phyloP scores from a whole-genome alignment of 768 basidiomycete genomes.

The Butyriboletus loyo region DNA sequence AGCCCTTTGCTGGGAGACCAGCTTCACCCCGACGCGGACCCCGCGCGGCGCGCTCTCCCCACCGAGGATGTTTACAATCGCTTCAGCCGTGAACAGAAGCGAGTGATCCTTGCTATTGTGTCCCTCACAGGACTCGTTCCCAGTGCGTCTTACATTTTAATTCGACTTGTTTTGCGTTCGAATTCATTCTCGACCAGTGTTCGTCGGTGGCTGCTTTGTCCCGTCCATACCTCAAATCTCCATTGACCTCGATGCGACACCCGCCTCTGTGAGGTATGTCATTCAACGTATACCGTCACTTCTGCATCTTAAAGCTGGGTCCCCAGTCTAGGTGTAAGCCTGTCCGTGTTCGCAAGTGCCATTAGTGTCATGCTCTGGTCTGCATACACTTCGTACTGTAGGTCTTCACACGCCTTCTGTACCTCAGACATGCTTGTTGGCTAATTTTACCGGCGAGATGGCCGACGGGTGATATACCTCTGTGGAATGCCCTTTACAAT shows the following conservation, averaged over 20 bases:
- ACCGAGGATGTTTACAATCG: slow-evolving; percentile 48
- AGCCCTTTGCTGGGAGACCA: slow-evolving; percentile 22
- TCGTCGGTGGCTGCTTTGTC: slow-evolving; percentile 66
- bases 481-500: slow-evolving; percentile 55
- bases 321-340: slow-evolving; percentile 46
- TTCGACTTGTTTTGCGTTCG: not conserved
- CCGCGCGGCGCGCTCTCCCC: not conserved
- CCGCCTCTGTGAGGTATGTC: slow-evolving; percentile 52
- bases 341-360: slow-evolving; percentile 46
- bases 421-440: not conserved
- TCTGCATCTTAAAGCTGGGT: not conserved
- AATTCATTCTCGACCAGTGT: slow-evolving; percentile 41
- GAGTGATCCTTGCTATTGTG: slow-evolving; percentile 52
- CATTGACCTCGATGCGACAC: slow-evolving; percentile 56
- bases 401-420: slow-evolving; percentile 10
- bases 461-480: slow-evolving; percentile 60
- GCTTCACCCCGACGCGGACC: not conserved
- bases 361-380: slow-evolving; percentile 52
- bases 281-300: not conserved
- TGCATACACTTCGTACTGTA: slow-evolving; percentile 50
- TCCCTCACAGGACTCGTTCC: slow-evolving; percentile 63
- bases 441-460: slow-evolving; percentile 43
- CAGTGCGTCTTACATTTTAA: slow-evolving; percentile 38
- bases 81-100: slow-evolving; percentile 53
- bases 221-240: slow-evolving; percentile 76